Evolutionary conservation across 495 filamentous ascomycete genomes (phyloP).

Genomic region (Penicillium macrosclerotiorum): DNA sequence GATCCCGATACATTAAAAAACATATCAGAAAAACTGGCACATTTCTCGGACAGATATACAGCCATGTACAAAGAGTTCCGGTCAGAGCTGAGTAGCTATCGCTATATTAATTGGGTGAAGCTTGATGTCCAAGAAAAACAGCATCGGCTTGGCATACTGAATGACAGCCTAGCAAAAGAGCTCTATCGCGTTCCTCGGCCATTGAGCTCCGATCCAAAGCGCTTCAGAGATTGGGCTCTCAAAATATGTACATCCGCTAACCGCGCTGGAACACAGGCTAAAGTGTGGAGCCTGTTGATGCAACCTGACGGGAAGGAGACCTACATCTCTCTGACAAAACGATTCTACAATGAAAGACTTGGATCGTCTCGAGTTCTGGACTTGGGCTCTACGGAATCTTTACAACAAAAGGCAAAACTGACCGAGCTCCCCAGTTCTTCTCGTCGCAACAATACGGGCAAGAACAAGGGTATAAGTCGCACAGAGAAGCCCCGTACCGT

Average conservation of each 20-base stretch:
- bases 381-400: not conserved
- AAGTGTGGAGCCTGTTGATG: no score
- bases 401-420: not conserved
- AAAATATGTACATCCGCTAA: no score
- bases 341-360: not conserved
- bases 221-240: conserved; percentile 17
- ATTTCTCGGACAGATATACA: no score
- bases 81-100: conserved; percentile 1
- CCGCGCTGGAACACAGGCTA: no score
- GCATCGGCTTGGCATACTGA: conserved; percentile 11
- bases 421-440: no score
- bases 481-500: no score
- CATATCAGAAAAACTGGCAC: no score
- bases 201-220: conserved; percentile 18
- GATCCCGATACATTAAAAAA: no score
- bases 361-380: conserved; percentile 1
- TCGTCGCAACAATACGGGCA: no score
- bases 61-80: conserved; percentile 5
- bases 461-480: no score
- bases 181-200: conserved; percentile 19
- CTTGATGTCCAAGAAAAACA: conserved; percentile 21
- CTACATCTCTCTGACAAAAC: not conserved
- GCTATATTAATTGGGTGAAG: conserved; percentile 25
- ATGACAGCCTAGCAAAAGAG: conserved; percentile 12
- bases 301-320: no score